A percentile compares a stretch with the other conserved stretches of the same genome.
phyloP scores from a whole-genome alignment of 1,284 basidiomycete species.

The Naganishia cerealis region DNA sequence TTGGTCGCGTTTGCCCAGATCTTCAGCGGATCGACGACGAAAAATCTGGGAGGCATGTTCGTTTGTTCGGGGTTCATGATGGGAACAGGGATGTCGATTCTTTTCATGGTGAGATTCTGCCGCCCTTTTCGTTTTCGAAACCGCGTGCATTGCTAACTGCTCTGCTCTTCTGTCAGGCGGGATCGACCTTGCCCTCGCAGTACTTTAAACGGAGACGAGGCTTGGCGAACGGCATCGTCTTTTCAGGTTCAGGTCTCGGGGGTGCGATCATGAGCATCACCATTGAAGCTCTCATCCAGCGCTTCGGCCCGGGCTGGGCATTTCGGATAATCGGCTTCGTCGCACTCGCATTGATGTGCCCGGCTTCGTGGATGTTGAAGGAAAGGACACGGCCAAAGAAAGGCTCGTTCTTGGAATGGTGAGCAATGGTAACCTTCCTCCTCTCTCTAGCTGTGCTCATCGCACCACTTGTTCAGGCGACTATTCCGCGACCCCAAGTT shows the following conservation, averaged over 20 bases:
- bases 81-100: conserved; percentile 38
- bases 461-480: conserved; percentile 29
- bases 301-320: conserved; percentile 41
- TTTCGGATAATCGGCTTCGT: conserved; percentile 41
- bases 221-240: conserved; percentile 48
- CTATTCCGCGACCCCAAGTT: conserved; percentile 45
- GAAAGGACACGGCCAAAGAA: conserved; percentile 28
- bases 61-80: conserved; percentile 39
- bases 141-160: too few relatives aligned
- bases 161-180: conserved; percentile 28
- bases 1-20: conserved; percentile 43
- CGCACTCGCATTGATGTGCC: conserved; percentile 33
- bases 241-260: conserved; percentile 47
- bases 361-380: conserved; percentile 27
- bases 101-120: conserved; percentile 37
- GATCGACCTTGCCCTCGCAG: conserved; percentile 37
- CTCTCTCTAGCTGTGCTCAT: neutral
- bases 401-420: conserved; percentile 33
- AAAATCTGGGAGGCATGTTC: conserved; percentile 40
- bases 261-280: conserved; percentile 45
- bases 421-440: neutral
- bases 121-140: neutral
- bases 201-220: conserved; percentile 48
- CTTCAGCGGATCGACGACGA: conserved; percentile 39
- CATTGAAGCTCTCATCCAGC: conserved; percentile 38